Evolutionary conservation across 345 rosid genomes (phyloP), one percentile per base, ranked within the genome.

Genomic region (Rhizophora apiculata): DNA sequence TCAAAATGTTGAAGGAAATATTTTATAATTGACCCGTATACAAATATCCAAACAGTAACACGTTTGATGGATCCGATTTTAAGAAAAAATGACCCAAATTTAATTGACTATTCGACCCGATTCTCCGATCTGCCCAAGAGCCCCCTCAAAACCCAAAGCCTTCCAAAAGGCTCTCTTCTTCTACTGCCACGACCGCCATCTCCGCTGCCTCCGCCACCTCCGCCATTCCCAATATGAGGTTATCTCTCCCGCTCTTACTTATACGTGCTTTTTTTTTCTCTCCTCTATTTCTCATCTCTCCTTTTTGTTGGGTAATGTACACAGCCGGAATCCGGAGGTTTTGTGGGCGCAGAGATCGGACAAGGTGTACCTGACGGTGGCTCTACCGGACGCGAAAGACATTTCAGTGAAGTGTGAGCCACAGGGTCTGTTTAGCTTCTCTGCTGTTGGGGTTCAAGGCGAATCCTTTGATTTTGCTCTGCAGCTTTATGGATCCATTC

Each of bases 341-440:
- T 91, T 95, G 56, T 92, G 96, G 97, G 97, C 99, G 64, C 97
- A 95, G 78, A 82, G 93, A 70, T 92, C 96, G 8, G 96, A 88
- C 65, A 95, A 82, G 73, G 89, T 92, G 16, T 85, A 88, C 79
- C 71, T 95, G 37, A 95, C 96, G 1, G 76, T 95, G 1, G 83
- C 97, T 36, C 82, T 95, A 62, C 97, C 99, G 19, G 99, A 95
- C 61, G 97, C 97, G 1, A 90, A 78, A 58, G 87, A 87, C 30
- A 77, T 95, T 61, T 82, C 92, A 1, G 93, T 87, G 46, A 90
- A 88, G 80, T 88, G 89, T 57, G 93, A 95, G 54, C 84, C 89
- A 32, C 81, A 81, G 62, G 93, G 99, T 3, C 32, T 82, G 0
- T 89, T 95, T 71, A 78, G 80, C 27, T 95, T 95, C 89, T 92